A percentile compares a stretch with the other conserved stretches of the same genome.
phyloP scores from a whole-genome alignment of 768 basidiomycete genomes.

The Lactarius quietus region DNA sequence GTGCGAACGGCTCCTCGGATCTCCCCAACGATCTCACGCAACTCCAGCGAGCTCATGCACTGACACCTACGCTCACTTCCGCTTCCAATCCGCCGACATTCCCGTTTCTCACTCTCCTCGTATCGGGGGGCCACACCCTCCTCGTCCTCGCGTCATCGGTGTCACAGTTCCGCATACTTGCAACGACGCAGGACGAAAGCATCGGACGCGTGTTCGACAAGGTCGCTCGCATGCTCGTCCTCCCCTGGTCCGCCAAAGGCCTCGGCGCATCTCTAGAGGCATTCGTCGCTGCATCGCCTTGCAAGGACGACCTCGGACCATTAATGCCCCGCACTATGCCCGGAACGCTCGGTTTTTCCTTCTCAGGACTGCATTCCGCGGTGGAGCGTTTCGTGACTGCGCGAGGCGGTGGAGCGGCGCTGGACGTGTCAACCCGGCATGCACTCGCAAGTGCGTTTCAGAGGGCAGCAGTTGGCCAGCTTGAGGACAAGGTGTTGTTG shows the following conservation, averaged over 20 bases:
- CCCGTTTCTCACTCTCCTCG: conserved; percentile 84
- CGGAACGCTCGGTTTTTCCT: conserved; percentile 69
- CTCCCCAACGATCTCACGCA: conserved; percentile 11
- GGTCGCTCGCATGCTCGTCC: conserved; percentile 62
- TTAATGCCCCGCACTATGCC: conserved; percentile 46
- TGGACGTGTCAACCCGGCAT: conserved; percentile 40
- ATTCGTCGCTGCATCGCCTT: conserved; percentile 45
- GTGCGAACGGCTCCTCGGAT: conserved; percentile 17
- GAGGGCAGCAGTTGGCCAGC: conserved; percentile 60
- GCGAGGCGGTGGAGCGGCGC: conserved; percentile 38
- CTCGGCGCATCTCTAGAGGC: conserved; percentile 81
- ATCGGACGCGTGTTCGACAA: conserved; percentile 85
- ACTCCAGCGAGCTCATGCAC: conserved; percentile 83
- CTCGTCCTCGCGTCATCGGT: conserved; percentile 67
- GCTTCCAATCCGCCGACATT: conserved; percentile 47
- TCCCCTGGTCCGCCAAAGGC: conserved; percentile 61
- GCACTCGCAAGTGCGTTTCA: conserved; percentile 73
- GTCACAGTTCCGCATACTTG: conserved; percentile 61
- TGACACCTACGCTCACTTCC: conserved; percentile 24
- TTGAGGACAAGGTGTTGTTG: conserved; percentile 68
- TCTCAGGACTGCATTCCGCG: conserved; percentile 67
- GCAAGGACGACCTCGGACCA: conserved; percentile 29
- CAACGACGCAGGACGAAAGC: conserved; percentile 69
- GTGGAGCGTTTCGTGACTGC: conserved; percentile 55
- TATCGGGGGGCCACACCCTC: conserved; percentile 95